These are phyloP conservation scores for Auxenochlorella pyrenoidosa DNA, from an alignment of 139 green algal genomes.

Conservation along the genomic window DNA sequence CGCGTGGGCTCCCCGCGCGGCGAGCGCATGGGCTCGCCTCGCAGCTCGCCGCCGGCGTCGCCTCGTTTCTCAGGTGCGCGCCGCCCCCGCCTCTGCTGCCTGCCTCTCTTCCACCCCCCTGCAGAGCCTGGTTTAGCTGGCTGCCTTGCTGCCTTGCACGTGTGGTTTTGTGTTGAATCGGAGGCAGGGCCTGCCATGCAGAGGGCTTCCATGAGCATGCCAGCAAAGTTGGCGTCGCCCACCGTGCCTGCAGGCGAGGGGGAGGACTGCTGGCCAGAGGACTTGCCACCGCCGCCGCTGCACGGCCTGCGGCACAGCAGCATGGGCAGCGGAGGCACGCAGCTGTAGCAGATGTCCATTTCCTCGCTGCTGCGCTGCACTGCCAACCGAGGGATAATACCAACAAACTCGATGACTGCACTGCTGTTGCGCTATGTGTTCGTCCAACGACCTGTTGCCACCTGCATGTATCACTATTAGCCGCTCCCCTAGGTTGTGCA, in stretches of 20 bases:
- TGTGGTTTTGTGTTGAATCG: background rate
- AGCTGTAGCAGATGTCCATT: too few species aligned
- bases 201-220: background rate
- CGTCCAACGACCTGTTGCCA: too few species aligned
- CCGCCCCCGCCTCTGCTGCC: background rate
- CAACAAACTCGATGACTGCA: too few species aligned
- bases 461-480: too few species aligned
- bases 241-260: background rate
- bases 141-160: background rate
- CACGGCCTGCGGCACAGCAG: too few species aligned
- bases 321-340: too few species aligned
- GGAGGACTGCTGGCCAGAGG: constrained; percentile 8
- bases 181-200: background rate
- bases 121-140: background rate
- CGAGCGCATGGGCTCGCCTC: background rate
- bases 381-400: too few species aligned
- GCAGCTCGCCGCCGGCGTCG: constrained; percentile 9
- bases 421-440: too few species aligned
- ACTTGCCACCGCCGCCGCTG: background rate
- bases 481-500: too few species aligned
- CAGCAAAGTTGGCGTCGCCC: too few species aligned
- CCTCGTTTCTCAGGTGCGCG: background rate
- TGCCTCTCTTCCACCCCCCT: background rate
- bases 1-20: background rate
- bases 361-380: too few species aligned